These are phyloP conservation scores for Ceratocystis eucalypticola DNA, from an alignment of 2,329 filamentous ascomycete species.

Conservation along the genomic window DNA sequence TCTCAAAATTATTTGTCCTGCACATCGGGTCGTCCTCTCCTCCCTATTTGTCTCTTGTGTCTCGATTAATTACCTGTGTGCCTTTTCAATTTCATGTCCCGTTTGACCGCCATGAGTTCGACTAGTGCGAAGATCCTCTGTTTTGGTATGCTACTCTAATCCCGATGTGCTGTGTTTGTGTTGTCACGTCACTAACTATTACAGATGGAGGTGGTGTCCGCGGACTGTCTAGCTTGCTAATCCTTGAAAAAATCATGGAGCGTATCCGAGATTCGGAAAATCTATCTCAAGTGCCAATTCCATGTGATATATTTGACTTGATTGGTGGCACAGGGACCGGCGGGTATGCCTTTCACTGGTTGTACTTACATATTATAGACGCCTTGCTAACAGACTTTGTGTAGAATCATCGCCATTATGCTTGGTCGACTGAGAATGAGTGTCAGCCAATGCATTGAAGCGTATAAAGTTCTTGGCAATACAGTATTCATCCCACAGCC, in stretches of 20 bases:
- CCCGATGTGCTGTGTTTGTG: no score
- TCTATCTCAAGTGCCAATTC: conserved; percentile 21
- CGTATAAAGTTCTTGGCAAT: neutral
- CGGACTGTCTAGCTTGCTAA: conserved; percentile 23
- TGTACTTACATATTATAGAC: neutral
- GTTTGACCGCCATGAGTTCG: no score
- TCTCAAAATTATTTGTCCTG: no score
- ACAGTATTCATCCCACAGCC: fast-evolving
- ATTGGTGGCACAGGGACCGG: conserved; percentile 26
- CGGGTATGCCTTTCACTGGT: conserved; percentile 19
- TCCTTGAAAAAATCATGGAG: conserved; percentile 16
- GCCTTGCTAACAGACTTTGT: no score
- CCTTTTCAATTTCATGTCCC: no score
- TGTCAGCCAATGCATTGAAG: neutral
- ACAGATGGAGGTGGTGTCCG: conserved; percentile 23
- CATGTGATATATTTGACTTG: conserved; percentile 24
- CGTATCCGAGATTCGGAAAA: conserved; percentile 19
- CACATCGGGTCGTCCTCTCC: no score
- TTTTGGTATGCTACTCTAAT: no score
- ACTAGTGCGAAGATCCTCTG: no score
- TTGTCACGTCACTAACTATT: no score
- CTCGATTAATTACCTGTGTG: no score
- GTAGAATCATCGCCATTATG: neutral
- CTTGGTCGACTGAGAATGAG: neutral
- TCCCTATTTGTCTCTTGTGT: no score